Conservation (phyloP, 176 grass and related monocot species). For the Phoenix roebelenii region DNA sequence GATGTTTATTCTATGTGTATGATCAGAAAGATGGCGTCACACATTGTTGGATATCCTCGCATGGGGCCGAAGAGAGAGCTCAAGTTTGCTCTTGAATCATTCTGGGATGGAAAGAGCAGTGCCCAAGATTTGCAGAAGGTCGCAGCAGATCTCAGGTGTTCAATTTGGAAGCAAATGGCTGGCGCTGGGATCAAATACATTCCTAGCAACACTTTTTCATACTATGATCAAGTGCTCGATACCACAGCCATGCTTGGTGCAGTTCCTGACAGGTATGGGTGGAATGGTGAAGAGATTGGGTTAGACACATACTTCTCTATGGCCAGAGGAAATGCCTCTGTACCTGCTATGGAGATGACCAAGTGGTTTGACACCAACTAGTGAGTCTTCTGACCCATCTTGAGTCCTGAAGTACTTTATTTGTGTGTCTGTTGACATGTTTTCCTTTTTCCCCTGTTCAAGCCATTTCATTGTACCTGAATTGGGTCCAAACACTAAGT, state of each 20-base stretch:
- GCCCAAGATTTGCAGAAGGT: constrained; percentile 83
- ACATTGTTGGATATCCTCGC: constrained; percentile 97
- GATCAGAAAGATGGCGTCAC: constrained; percentile 70
- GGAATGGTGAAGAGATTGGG: constrained; percentile 66
- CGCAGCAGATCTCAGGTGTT: constrained; percentile 57
- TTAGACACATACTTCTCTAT: constrained; percentile 86
- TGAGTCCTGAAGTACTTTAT: not conserved
- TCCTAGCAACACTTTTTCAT: constrained; percentile 87
- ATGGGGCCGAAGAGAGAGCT: constrained; percentile 98
- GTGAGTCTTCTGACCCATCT: constrained; percentile 25
- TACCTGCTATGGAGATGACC: constrained; percentile 98
- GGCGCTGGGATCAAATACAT: constrained; percentile 90
- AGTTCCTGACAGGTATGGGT: constrained; percentile 76
- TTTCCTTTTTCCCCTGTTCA: not conserved
- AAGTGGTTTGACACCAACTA: constrained; percentile 99
- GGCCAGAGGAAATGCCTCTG: constrained; percentile 90
- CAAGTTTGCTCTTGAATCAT: constrained; percentile 89
- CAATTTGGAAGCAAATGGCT: constrained; percentile 93
- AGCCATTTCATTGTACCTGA: constrained; percentile 96
- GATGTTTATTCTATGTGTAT: not conserved
- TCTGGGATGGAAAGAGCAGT: constrained; percentile 88
- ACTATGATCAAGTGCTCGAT: constrained; percentile 95
- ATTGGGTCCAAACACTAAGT: constrained; percentile 66
- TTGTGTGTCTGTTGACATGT: constrained; percentile 7
- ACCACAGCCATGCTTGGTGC: constrained; percentile 74